These are phyloP conservation scores for Magnaporthales sp. DNA, from an alignment of 2,329 filamentous ascomycete genomes.

Conservation along the genomic window DNA sequence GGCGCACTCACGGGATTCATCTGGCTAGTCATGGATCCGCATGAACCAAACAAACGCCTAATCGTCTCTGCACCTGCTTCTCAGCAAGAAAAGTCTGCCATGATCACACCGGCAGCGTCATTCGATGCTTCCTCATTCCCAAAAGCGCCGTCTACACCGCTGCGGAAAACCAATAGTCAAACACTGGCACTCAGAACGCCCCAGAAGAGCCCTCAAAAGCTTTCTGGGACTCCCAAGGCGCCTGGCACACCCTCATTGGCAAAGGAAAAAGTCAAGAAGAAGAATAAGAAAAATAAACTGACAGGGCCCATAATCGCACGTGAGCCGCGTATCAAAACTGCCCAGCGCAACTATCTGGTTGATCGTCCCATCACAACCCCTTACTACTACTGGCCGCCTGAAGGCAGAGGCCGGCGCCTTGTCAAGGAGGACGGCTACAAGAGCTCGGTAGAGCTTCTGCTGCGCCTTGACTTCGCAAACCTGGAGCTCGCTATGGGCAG, in stretches of 20 bases:
- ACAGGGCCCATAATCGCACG: slow-evolving; percentile 55
- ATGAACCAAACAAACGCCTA: slow-evolving; percentile 5
- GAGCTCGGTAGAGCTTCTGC: slow-evolving; percentile 57
- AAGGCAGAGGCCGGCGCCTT: slow-evolving; percentile 54
- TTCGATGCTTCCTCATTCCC: slow-evolving; percentile 13
- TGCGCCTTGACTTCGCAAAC: slow-evolving; percentile 66
- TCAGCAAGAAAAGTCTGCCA: slow-evolving; percentile 6
- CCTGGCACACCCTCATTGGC: slow-evolving; percentile 5
- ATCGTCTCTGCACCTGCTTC: not conserved
- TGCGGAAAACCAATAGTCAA: slow-evolving; percentile 8
- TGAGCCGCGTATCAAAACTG: slow-evolving; percentile 55
- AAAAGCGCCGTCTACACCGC: slow-evolving; percentile 21
- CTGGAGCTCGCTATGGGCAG: slow-evolving; percentile 53
- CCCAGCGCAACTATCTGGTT: slow-evolving; percentile 38
- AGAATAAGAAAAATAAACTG: slow-evolving; percentile 37
- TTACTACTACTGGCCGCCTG: slow-evolving; percentile 57
- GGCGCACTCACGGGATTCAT: slow-evolving; percentile 89
- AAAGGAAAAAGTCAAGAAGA: slow-evolving; percentile 24
- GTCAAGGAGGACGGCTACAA: slow-evolving; percentile 58
- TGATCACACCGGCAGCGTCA: slow-evolving; percentile 21
- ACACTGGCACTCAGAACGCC: slow-evolving; percentile 11
- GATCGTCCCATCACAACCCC: slow-evolving; percentile 43
- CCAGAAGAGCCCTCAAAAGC: slow-evolving; percentile 15
- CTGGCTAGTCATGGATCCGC: slow-evolving; percentile 76
- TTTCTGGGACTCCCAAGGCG: slow-evolving; percentile 13